Evolutionary conservation across 2,329 filamentous ascomycete genomes (phyloP), one percentile per base, ranked within the genome.

Genomic region (Cadophora gregata): DNA sequence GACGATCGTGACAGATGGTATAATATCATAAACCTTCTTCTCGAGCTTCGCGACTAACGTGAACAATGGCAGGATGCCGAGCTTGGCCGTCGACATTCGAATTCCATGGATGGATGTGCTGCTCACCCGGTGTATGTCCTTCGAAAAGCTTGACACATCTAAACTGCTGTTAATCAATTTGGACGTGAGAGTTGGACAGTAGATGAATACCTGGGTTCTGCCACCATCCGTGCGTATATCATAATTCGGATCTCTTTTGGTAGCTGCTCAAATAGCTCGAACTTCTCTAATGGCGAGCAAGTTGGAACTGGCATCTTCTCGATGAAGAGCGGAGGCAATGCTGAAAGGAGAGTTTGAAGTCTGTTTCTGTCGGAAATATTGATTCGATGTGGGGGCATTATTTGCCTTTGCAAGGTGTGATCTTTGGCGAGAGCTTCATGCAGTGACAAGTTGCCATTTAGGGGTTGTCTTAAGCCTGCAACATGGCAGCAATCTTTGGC

Each of bases 131-230:
- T 29, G 12, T 27, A 29, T 27, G 14, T 29, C 27, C 50, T 19
- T 31, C 53, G 24, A 56, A 56, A 31, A 24, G 53, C 53, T 36
- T 56, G 42, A 45, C 21, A 45, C 42, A 45, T 45, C 42, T 45
- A 21, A 3, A n/a, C 42, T 9, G 16, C 1, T 4, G 42, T 45
- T 21, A 45, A 21, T 21, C 3, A n/a, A n/a, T 9, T 21, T 45
- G 42, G 16, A 45, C 5, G 21, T 45, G 3, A 45, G 4, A 16
- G 8, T 1, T 45, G 4, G 19, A 21, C 16, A 45, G 12, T 14
- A n/a, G 19, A 45, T 45, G 10, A 4, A n/a, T 45, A 45, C 42
- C 42, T n/a, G 19, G 42, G 42, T 9, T 45, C 42, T 3, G 42
- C 3, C 4, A 4, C 16, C 42, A 45, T 45, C 16, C n/a, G 42